phyloP scores from a whole-genome alignment of 2,329 filamentous ascomycete genomes.

The Alternaria novae-zelandiae region DNA sequence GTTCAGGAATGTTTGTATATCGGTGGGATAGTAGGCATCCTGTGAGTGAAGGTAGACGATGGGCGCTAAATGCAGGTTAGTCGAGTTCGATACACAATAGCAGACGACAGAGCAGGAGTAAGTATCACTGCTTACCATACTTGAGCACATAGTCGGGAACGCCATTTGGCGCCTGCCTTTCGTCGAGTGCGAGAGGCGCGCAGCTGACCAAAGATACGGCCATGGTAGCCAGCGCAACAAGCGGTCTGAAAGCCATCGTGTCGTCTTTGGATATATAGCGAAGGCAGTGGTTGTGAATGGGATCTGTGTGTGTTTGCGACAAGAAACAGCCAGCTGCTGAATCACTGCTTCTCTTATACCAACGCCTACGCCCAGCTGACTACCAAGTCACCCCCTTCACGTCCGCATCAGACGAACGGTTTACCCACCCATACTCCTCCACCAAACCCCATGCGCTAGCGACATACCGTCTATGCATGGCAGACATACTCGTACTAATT shows the following conservation, averaged over 20 bases:
- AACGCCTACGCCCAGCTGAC: conserved; percentile 7
- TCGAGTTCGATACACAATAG: background rate
- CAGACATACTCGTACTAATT: background rate
- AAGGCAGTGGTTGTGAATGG: background rate
- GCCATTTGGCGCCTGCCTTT: conserved; percentile 30
- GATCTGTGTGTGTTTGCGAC: background rate
- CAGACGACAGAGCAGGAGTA: background rate
- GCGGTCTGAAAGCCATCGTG: conserved; percentile 18
- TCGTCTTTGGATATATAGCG: background rate
- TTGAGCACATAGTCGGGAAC: conserved; percentile 48
- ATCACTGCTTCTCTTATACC: conserved; percentile 2
- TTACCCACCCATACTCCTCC: background rate
- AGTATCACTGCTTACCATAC: conserved; percentile 39
- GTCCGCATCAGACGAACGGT: background rate
- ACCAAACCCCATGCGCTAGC: background rate
- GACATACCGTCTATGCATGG: conserved; percentile 6
- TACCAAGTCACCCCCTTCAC: background rate
- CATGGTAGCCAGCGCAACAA: conserved; percentile 14
- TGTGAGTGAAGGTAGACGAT: conserved; percentile 53
- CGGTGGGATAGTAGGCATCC: conserved; percentile 54
- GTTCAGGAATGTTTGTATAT: conserved; percentile 50
- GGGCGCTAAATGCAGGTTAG: conserved; percentile 45
- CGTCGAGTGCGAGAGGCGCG: conserved; percentile 23
- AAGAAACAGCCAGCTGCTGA: background rate
- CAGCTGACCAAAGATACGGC: conserved; percentile 20